Evolutionary conservation across 192 early-diverging fungal genomes (phyloP), one percentile per base, ranked within the genome.

Genomic region (Coemansia erecta): DNA sequence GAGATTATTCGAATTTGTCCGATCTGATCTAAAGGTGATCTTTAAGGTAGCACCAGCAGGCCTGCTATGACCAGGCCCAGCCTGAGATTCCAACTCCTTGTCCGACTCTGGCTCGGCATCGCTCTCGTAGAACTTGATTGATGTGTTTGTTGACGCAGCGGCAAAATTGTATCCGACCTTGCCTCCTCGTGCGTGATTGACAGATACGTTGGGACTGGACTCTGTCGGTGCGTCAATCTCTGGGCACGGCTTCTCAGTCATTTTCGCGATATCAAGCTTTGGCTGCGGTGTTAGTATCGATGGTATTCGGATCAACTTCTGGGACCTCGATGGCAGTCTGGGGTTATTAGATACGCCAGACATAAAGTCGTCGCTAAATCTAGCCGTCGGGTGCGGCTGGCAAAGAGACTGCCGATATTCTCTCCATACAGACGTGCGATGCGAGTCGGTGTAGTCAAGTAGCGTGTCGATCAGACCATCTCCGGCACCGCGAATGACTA

Each of bases 111-210:
- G 18, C 12, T 62, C 39, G 13, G 46, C 33, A 24, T 56, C 52
- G 22, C 53, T 55, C 2, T 62, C 60, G 10, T 47, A 26, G 3
- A 24, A 8, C 12, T 56, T 39, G 51, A 37, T 51, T 1, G 48
- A 15, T n/a, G 40, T 56, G 31, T 26, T 37, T 55, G 59, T 40
- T 6, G 58, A 51, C 0, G 72, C 68, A 11, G 63, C 57, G 3
- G 59, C 52, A 6, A 61, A 40, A 19, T 61, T 66, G 52, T 70
- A 76, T 8, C 73, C 73, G 22, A 37, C 37, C 57, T 76, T 76
- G 8, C 73, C 68, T 3, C 67, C 73, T 10, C 66, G 43, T 3
- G 51, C 19, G 18, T 53, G 44, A 12, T 15, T 21, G 4, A 14
- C 13, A 43, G 19, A 35, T 21, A 11, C 8, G 5, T 31, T 7